Percentiles rank a stretch among this genome's conserved stretches.
Evolutionary conservation across 257 asterid genomes (phyloP).

Genomic region (Primulina eburnea): DNA sequence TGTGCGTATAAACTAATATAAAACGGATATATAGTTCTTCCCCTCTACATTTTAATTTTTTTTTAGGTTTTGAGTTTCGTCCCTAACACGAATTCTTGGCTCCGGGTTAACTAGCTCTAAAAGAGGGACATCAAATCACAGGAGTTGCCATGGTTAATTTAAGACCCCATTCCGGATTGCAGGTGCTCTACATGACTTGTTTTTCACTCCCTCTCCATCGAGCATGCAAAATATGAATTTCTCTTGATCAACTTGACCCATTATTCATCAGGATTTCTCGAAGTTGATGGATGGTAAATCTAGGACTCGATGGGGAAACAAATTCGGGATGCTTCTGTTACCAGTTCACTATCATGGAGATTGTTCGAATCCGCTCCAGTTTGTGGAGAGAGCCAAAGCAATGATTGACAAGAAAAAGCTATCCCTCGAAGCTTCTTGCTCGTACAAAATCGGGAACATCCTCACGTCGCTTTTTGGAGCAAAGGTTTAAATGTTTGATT

Average conservation of each 20-base stretch:
- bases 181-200: slow-evolving; percentile 36
- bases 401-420: slow-evolving; percentile 89
- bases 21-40: no score
- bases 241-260: neutral
- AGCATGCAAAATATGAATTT: neutral
- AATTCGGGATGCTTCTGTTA: slow-evolving; percentile 68
- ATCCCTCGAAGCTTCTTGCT: slow-evolving; percentile 63
- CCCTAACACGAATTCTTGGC: neutral
- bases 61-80: neutral
- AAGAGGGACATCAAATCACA: slow-evolving; percentile 61
- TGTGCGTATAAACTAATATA: no score
- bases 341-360: slow-evolving; percentile 56
- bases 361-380: slow-evolving; percentile 52
- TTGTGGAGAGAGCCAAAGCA: slow-evolving; percentile 63
- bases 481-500: slow-evolving; percentile 41
- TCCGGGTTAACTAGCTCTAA: slow-evolving; percentile 31
- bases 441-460: slow-evolving; percentile 53
- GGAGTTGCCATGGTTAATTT: slow-evolving; percentile 75
- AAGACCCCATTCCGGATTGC: slow-evolving; percentile 63
- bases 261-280: slow-evolving; percentile 44
- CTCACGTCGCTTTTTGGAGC: slow-evolving; percentile 63
- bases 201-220: neutral
- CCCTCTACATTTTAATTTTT: neutral
- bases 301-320: slow-evolving; percentile 61
- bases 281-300: slow-evolving; percentile 38